Evolutionary conservation across 768 basidiomycete genomes (phyloP).

Genomic region (Omphalotus guepiniiformis): DNA sequence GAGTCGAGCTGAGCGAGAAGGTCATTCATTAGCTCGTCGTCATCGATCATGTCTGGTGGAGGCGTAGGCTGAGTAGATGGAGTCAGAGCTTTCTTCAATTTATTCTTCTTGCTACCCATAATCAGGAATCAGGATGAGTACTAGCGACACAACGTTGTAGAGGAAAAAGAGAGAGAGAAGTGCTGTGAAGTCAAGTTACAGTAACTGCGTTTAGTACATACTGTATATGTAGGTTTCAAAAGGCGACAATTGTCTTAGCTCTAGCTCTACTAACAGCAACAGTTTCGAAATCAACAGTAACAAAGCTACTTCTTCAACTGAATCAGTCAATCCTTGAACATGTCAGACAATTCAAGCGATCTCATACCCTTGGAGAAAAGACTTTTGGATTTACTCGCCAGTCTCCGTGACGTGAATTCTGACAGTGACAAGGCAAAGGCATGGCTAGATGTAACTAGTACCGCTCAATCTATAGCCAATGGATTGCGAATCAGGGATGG

Average conservation of each 20-base stretch:
- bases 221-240: no score
- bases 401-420: slow-evolving; percentile 25
- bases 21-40: slow-evolving; percentile 67
- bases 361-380: slow-evolving; percentile 23
- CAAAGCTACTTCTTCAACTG: no score
- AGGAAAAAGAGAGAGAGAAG: no score
- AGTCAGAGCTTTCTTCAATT: slow-evolving; percentile 43
- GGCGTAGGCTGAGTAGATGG: slow-evolving; percentile 25
- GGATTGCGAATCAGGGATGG: slow-evolving; percentile 53
- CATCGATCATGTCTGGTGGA: slow-evolving; percentile 29
- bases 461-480: slow-evolving; percentile 58
- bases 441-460: slow-evolving; percentile 53
- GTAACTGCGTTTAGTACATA: no score
- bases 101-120: slow-evolving; percentile 51
- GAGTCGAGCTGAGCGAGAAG: slow-evolving; percentile 75
- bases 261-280: no score
- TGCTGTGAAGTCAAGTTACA: no score
- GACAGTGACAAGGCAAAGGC: no score
- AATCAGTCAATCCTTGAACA: no score
- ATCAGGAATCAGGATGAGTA: no score
- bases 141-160: no score
- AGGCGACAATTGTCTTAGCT: no score
- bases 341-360: background rate
- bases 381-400: slow-evolving; percentile 30
- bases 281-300: no score